phyloP scores from a whole-genome alignment of 345 rosid genomes.

The Salix koriyanagi region DNA sequence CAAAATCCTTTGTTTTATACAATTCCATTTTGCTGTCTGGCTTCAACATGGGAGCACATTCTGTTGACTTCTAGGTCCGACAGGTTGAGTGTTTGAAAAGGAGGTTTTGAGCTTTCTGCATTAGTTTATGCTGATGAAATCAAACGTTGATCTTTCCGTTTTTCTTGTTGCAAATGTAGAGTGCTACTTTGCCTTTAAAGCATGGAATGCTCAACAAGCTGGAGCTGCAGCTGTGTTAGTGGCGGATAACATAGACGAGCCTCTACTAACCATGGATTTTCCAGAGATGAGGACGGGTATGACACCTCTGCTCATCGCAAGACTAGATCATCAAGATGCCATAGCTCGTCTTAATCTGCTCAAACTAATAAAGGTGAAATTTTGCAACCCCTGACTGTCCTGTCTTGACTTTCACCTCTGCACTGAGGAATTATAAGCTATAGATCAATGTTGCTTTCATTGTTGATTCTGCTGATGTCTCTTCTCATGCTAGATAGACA shows the following conservation, averaged over 20 bases:
- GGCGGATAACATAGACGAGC: constrained; percentile 66
- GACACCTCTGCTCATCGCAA: not conserved
- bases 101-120: too few species aligned
- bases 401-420: too few species aligned
- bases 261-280: constrained; percentile 89
- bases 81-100: too few species aligned
- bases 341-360: too few species aligned
- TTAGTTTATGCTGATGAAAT: not conserved
- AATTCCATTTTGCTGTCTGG: not conserved
- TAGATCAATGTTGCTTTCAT: too few species aligned
- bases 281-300: constrained; percentile 59
- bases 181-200: constrained; percentile 86
- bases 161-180: constrained; percentile 36
- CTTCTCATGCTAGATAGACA: too few species aligned
- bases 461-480: too few species aligned
- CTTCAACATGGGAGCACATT: not conserved
- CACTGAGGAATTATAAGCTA: too few species aligned
- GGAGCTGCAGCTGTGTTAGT: constrained; percentile 90
- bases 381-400: too few species aligned
- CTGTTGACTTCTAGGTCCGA: too few species aligned
- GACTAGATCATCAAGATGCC: too few species aligned
- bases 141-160: not conserved
- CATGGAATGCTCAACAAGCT: constrained; percentile 79
- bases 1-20: not conserved
- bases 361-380: too few species aligned